A percentile compares a stretch with the other conserved stretches of the same genome.
These are phyloP conservation scores for Solanum verrucosum DNA, from an alignment of 257 asterid genomes.

Conservation along the genomic window DNA sequence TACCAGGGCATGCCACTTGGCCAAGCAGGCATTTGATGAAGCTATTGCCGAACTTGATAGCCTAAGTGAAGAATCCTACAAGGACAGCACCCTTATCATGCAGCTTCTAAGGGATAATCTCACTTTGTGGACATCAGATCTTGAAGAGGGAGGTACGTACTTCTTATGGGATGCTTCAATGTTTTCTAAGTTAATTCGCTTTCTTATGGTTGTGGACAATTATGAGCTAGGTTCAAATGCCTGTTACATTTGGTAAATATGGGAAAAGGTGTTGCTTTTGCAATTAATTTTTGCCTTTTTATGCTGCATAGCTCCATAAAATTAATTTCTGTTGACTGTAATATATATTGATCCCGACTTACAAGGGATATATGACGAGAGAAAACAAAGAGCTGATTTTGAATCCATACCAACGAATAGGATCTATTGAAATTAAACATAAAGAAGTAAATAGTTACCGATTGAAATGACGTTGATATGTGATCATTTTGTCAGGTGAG, in stretches of 20 bases:
- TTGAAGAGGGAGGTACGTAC: constrained; percentile 58
- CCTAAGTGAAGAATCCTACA: constrained; percentile 62
- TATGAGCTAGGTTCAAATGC: not conserved
- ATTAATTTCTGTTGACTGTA: not conserved
- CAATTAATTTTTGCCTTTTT: not conserved
- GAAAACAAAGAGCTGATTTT: not conserved
- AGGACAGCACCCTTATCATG: constrained; percentile 77
- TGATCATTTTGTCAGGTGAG: constrained; percentile 34
- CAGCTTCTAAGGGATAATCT: constrained; percentile 75
- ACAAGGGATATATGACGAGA: not conserved
- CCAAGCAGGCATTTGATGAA: constrained; percentile 53
- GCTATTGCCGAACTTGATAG: constrained; percentile 75
- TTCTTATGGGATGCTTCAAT: not conserved
- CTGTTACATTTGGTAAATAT: not conserved
- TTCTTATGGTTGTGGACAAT: not conserved
- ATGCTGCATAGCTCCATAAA: not conserved
- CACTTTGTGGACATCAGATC: constrained; percentile 65
- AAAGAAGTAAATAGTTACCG: not conserved
- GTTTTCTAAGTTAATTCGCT: not conserved
- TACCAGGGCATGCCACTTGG: constrained; percentile 73
- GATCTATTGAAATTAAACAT: not conserved
- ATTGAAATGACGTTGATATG: not conserved
- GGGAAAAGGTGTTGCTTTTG: not conserved
- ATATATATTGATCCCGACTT: not conserved
- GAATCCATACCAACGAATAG: not conserved